Evolutionary conservation across 2,329 filamentous ascomycete species (phyloP), one percentile per base, ranked within the genome.

Genomic region (Stachybotrys chartarum): DNA sequence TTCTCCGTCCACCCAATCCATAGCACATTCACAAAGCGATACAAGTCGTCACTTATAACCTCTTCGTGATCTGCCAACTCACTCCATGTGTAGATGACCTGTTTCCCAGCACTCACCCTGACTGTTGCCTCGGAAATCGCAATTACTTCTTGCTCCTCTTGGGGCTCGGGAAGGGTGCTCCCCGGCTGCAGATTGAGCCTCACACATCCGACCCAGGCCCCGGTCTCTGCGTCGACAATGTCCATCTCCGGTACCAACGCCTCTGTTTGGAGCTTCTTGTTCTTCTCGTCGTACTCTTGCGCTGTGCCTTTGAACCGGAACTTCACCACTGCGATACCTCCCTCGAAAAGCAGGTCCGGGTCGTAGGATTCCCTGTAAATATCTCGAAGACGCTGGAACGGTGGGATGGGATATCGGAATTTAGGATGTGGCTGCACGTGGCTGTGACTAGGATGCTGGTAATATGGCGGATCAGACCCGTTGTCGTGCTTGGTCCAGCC

Each of bases 21-120:
- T 12, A 57, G 17, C 24, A 57, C 53, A 53, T 55, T 57, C 17
- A 57, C 55, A 53, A 54, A 54, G 6, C 35, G 6, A 44, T 57
- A 57, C 31, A 18, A 30, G 0, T 50, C 49, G 4, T 5, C 18
- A 4, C 44, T 6, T 30, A 16, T 44, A 30, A 57, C 44, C 8
- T 57, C 53, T 3, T 54, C 44, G 6, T 53, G 17, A 16, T 57
- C 50, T n/a, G 11, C 14, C 7, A 48, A 32, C 30, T 57, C 55
- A 5, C 39, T 52, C 32, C 35, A 53, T 6, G 14, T 32, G 35
- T 17, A 45, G n/a, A 18, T 8, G 1, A 24, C 8, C 17, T 52
- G 31, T 1, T 42, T 17, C 16, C 48, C 50, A 14, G 35, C 35
- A 5, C 24, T 39, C n/a, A 42, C 14, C 17, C 44, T 48, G 14